These are phyloP conservation scores for Plasmodium fragile DNA, from an alignment of 169 alveolate species.

Conservation along the genomic window DNA sequence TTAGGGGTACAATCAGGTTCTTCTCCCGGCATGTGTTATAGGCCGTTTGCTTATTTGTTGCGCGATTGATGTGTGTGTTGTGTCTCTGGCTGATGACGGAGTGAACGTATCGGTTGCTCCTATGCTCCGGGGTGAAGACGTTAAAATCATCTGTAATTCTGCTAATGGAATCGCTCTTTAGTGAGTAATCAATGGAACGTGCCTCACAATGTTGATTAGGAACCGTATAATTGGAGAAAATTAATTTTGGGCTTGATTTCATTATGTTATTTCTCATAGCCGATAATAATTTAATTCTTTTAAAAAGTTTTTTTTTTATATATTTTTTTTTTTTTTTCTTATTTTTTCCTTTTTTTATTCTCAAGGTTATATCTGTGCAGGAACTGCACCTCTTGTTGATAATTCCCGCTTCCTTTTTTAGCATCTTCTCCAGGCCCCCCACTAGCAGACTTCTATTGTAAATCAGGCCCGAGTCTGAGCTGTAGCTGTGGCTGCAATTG, in stretches of 20 bases:
- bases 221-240: neutral
- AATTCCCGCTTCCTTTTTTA: neutral
- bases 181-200: neutral
- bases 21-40: neutral
- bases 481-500: neutral
- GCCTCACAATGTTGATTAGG: neutral
- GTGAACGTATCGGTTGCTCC: constrained; percentile 1
- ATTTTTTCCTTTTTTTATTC: constrained; percentile 19
- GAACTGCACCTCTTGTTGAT: constrained; percentile 29
- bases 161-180: neutral
- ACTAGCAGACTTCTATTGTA: neutral
- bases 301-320: constrained; percentile 1
- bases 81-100: neutral
- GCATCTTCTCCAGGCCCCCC: neutral
- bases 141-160: neutral
- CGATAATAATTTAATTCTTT: constrained; percentile 1
- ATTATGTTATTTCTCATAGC: neutral
- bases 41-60: neutral
- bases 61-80: neutral
- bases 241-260: neutral
- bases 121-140: neutral
- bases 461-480: constrained; percentile 19
- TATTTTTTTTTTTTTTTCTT: constrained; percentile 7
- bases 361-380: constrained; percentile 23
- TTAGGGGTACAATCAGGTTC: constrained; percentile 54